Percentiles rank a stretch among this genome's conserved stretches.
These are phyloP conservation scores for Actinomucor elegans DNA, from an alignment of 371 early-diverging fungal genomes.

Conservation along the genomic window DNA sequence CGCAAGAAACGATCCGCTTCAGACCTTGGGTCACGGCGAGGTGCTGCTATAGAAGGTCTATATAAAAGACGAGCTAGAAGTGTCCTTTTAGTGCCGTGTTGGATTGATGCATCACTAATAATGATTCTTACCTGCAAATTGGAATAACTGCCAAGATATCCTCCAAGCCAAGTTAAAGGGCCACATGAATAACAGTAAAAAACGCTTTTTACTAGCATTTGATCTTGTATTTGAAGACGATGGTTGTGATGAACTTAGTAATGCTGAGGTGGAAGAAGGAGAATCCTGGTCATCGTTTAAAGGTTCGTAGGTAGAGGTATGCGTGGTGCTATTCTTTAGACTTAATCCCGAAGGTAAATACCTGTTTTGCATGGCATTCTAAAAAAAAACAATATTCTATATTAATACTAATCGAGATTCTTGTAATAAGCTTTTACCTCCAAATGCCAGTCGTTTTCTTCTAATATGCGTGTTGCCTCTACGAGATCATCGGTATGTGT, in stretches of 20 bases:
- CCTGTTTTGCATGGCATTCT: constrained; percentile 22
- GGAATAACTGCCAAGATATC: constrained; percentile 51
- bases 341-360: constrained; percentile 10
- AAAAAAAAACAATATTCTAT: no score
- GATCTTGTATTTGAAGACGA: no score
- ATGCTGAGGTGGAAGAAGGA: constrained; percentile 21
- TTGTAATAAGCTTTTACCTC: constrained; percentile 19
- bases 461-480: constrained; percentile 38
- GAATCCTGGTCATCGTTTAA: constrained; percentile 10
- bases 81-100: background rate
- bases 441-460: constrained; percentile 25
- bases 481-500: no score
- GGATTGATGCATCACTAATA: no score
- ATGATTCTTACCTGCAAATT: constrained; percentile 41
- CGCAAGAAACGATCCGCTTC: constrained; percentile 66
- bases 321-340: no score
- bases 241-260: constrained; percentile 3
- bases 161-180: constrained; percentile 57
- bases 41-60: constrained; percentile 40
- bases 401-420: no score
- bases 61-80: constrained; percentile 36
- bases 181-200: constrained; percentile 48
- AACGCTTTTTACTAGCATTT: constrained; percentile 12
- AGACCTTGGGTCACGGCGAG: constrained; percentile 52
- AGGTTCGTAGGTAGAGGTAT: no score